These are phyloP conservation scores for Chaetomium strumarium DNA, from an alignment of 2,329 filamentous ascomycete genomes.

Conservation along the genomic window DNA sequence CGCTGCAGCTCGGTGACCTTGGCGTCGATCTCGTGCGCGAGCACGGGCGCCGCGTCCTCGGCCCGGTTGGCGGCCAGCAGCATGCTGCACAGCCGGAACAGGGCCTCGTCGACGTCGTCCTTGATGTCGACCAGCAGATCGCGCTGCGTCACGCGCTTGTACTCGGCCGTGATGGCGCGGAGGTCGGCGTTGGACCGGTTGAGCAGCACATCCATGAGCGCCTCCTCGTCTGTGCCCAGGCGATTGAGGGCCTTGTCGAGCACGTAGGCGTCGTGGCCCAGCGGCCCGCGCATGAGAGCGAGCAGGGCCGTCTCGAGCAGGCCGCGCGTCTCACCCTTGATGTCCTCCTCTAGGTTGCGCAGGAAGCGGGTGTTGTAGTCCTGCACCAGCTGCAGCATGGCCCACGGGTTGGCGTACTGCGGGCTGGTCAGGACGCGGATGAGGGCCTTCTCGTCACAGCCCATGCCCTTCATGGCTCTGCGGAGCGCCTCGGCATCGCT, in stretches of 20 bases:
- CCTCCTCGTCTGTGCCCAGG: constrained; percentile 74
- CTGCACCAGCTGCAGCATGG: constrained; percentile 5
- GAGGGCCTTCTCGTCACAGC: constrained; percentile 73
- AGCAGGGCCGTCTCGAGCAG: constrained; percentile 68
- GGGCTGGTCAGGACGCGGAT: constrained; percentile 64
- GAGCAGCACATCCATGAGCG: constrained; percentile 80
- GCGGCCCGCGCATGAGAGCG: constrained; percentile 71
- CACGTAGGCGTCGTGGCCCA: constrained; percentile 66
- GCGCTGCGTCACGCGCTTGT: constrained; percentile 59
- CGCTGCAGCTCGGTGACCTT: constrained; percentile 72
- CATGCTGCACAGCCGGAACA: constrained; percentile 75
- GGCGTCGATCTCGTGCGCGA: constrained; percentile 64
- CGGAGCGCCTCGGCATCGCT: constrained; percentile 67
- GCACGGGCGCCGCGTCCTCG: constrained; percentile 70
- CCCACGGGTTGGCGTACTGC: constrained; percentile 55
- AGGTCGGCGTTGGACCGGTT: constrained; percentile 80
- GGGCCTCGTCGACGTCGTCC: constrained; percentile 76
- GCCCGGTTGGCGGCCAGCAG: constrained; percentile 66
- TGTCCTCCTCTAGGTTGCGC: constrained; percentile 67
- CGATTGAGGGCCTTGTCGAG: constrained; percentile 68
- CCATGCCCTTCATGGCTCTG: constrained; percentile 82
- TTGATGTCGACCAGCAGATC: constrained; percentile 67
- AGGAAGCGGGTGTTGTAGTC: constrained; percentile 55
- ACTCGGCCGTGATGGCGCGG: constrained; percentile 72
- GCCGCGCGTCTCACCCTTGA: constrained; percentile 69